Evolutionary conservation across 768 basidiomycete species (phyloP), one percentile per base, ranked within the genome.

Genomic region (Mycena rosella): DNA sequence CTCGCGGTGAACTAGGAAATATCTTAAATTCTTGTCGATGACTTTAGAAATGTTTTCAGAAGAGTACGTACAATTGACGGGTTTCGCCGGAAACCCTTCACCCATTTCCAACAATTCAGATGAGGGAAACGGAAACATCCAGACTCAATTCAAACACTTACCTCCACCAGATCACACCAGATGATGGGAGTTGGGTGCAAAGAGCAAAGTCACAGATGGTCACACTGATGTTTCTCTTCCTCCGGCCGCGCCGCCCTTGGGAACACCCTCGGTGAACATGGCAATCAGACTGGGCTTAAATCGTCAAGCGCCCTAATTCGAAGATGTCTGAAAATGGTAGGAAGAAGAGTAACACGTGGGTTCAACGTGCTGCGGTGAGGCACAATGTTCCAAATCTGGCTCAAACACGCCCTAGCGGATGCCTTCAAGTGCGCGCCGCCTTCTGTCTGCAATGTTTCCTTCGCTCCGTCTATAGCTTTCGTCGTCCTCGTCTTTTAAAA

Each of bases 301-400:
- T 32, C 26, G 52, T 61, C 47, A 60, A 55, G 52, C 59, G 59
- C 54, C 58, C 54, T n/a, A 24, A 34, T 26, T 47, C 26, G 55
- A 63, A 63, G 59, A 26, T 32, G n/a, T n/a, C 67, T 63, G 18
- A 18, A 68, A 68, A 57, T 42, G 60, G 66, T 26, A 56, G 54
- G 49, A 29, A 45, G 42, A 36, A 51, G 24, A 9, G 17, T 38
- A 10, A 52, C 67, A 68, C 67, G 67, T 68, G 67, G 58, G 51
- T 36, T 27, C 24, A 58, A 52, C 67, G 67, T 68, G 67, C 45
- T 30, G 24, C 20, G 59, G 65, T 44, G 58, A 68, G 67, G 55
- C 67, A 57, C 13, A 32, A 52, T 58, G 49, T 24, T 59, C 67
- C 67, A 68, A 68, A 68, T 68, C 61, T 58, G 67, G 67, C 49